phyloP scores from a whole-genome alignment of 805 yeast species.

The Wickerhamiella hasegawae region DNA sequence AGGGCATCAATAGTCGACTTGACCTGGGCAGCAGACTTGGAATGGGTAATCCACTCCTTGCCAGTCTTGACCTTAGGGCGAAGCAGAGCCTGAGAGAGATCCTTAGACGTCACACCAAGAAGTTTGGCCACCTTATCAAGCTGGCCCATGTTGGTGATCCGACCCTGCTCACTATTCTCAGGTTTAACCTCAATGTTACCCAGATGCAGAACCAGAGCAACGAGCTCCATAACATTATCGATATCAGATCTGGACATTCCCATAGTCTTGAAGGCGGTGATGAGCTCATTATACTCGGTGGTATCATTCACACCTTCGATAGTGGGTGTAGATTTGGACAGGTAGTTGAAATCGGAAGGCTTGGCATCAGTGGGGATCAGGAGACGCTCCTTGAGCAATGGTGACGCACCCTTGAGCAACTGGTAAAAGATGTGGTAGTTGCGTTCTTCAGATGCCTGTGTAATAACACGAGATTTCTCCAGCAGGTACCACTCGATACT shows the following conservation, averaged over 20 bases:
- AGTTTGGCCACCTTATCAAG: slow-evolving; percentile 39
- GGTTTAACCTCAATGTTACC: slow-evolving; percentile 71
- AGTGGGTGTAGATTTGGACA: slow-evolving; percentile 35
- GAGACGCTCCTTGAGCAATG: slow-evolving; percentile 21
- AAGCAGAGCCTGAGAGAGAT: slow-evolving; percentile 43
- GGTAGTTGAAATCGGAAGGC: slow-evolving; percentile 38
- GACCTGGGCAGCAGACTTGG: slow-evolving; percentile 66
- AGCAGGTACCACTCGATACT: slow-evolving; percentile 86
- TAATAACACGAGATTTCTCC: slow-evolving; percentile 83
- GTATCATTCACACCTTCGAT: slow-evolving; percentile 69
- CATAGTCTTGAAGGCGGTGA: slow-evolving; percentile 55
- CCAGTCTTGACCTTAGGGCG: slow-evolving; percentile 87
- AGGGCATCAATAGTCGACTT: slow-evolving; percentile 71
- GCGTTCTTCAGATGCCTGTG: slow-evolving; percentile 61
- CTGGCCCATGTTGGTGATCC: slow-evolving; percentile 35
- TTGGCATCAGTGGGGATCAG: slow-evolving; percentile 28
- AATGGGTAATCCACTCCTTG: slow-evolving; percentile 64
- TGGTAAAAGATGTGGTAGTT: slow-evolving; percentile 93
- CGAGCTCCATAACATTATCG: slow-evolving; percentile 40
- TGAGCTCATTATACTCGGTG: slow-evolving; percentile 45
- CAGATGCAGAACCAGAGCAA: slow-evolving; percentile 65
- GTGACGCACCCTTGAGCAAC: slow-evolving; percentile 48
- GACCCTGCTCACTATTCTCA: slow-evolving; percentile 59
- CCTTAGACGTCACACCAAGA: slow-evolving; percentile 44
- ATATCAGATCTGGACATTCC: slow-evolving; percentile 46